Evolutionary conservation across 768 basidiomycete genomes (phyloP).

Genomic region (Kwoniella dendrophila): DNA sequence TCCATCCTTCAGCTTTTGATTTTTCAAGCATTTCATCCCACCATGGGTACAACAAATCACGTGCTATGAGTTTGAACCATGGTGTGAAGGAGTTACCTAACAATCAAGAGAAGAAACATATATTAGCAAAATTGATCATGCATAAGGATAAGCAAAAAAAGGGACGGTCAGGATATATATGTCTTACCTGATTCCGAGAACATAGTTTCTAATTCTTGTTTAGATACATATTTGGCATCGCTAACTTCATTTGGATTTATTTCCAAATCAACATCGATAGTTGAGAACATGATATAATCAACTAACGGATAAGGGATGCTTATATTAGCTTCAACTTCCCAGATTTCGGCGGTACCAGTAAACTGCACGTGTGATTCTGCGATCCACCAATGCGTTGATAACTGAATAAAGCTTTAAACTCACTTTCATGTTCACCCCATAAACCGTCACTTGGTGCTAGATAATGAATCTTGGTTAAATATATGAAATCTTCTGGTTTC

Average conservation of each 20-base stretch:
- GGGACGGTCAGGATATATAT: background rate
- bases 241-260: constrained; percentile 90
- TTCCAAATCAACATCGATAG: constrained; percentile 77
- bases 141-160: constrained; percentile 8
- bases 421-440: constrained; percentile 99
- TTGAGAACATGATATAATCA: constrained; percentile 95
- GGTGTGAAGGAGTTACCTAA: constrained; percentile 89
- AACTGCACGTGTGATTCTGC: background rate
- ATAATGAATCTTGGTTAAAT: constrained; percentile 95
- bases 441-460: constrained; percentile 86
- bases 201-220: constrained; percentile 86
- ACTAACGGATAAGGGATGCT: constrained; percentile 61
- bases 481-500: constrained; percentile 82
- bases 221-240: constrained; percentile 86
- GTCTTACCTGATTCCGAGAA: constrained; percentile 74
- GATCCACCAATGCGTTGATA: background rate
- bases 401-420: constrained; percentile 23
- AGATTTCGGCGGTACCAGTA: too few species aligned
- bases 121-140: too few species aligned
- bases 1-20: constrained; percentile 55
- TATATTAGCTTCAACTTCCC: constrained; percentile 1
- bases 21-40: constrained; percentile 86
- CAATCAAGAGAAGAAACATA: constrained; percentile 2
- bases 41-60: constrained; percentile 97
- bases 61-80: constrained; percentile 98